Base-by-base conservation (phyloP, 1,284 basidiomycete species). In the Ganoderma leucocontextum region DNA sequence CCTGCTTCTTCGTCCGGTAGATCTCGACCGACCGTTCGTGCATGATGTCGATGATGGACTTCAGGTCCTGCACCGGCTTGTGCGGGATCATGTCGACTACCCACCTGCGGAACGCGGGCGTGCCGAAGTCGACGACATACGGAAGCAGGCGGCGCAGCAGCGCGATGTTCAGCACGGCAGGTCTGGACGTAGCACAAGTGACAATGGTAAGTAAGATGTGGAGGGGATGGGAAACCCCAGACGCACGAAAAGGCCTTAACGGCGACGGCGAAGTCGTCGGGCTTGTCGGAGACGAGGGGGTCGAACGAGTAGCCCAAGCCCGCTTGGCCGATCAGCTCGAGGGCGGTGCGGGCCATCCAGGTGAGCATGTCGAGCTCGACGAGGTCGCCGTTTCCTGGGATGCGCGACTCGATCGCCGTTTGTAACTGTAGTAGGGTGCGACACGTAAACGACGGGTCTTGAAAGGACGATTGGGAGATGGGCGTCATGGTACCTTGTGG, bases 261-360 rank as follows among this genome's bases (percentile, higher is more conserved):
- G 2, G 64, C 64, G 72, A 25, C 73, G 64, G 19, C 74, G 53
- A 75, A 79, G n/a, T 68, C 66, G 63, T 79, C 75, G 2, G 69
- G 61, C 15, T 62, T 65, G 29, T 76, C 72, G 2, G 70, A 65
- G 22, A 70, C 70, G 22, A 81, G 73, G 5, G 78, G 73, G 64
- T 79, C 75, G 70, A 82, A 82, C 7, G 80, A 78, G 68, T 81
- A 79, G 1, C 80, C 81, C 8, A 82, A 72, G 0, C 79, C 80
- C 7, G 76, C 80, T 64, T 80, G 80, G 8, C 79, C 80, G 63
- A 82, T 75, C 10, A 79, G 73, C 70, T 82, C 81, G n/a, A 82
- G 74, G 12, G 81, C 78, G 13, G 77, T 75, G 60, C 79, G 77
- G 17, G 74, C 75, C 75, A 78, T 78, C 78, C 80, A 81, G n/a